Percentiles rank a stretch among this genome's conserved stretches.
Evolutionary conservation across 495 filamentous ascomycete genomes (phyloP).

Genomic region (Tuber indicum): DNA sequence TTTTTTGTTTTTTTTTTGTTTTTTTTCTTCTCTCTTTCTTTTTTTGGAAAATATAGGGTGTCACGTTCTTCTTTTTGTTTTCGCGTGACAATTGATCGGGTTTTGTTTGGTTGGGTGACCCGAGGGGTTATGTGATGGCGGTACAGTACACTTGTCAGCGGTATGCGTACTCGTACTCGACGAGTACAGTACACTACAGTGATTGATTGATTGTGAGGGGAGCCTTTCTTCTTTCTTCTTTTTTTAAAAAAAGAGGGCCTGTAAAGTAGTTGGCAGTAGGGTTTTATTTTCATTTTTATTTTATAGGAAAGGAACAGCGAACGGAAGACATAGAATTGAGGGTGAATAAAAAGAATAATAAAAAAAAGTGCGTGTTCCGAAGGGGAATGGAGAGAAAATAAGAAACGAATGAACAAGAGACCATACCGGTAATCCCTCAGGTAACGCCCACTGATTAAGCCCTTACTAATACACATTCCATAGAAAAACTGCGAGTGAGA

Average conservation of each 20-base stretch:
- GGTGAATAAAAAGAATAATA: not conserved
- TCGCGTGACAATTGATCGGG: not conserved
- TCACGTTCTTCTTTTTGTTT: not conserved
- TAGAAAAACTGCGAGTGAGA: constrained; percentile 1
- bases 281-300: not conserved
- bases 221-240: too few species aligned
- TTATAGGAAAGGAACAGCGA: not conserved
- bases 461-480: not conserved
- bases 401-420: not conserved
- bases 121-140: not conserved
- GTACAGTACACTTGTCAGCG: not conserved
- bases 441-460: not conserved
- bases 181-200: not conserved
- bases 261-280: not conserved
- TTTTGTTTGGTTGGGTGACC: not conserved
- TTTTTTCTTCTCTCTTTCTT: not conserved
- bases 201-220: too few species aligned
- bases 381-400: not conserved
- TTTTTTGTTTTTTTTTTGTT: not conserved
- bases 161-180: not conserved
- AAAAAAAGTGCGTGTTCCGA: not conserved
- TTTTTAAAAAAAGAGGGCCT: too few species aligned
- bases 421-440: not conserved
- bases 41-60: not conserved
- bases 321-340: not conserved